phyloP scores from a whole-genome alignment of 768 basidiomycete species.

The Lactarius hengduanensis region DNA sequence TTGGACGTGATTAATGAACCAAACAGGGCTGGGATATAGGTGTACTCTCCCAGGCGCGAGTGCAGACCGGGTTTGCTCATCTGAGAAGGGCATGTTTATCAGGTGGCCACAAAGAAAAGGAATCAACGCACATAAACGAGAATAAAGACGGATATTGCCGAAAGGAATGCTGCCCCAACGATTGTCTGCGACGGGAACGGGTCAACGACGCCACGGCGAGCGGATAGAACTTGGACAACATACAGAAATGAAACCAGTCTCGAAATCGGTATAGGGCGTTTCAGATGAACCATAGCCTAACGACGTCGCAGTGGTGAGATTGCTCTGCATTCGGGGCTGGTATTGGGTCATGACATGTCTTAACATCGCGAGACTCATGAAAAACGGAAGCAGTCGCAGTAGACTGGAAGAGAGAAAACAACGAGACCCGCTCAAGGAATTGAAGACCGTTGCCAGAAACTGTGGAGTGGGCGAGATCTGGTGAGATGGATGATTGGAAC shows the following conservation, averaged over 20 bases:
- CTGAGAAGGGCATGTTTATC: slow-evolving; percentile 22
- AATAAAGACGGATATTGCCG: slow-evolving; percentile 32
- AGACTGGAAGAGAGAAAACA: too few species aligned
- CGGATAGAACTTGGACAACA: not conserved
- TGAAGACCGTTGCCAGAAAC: not conserved
- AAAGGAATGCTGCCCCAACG: slow-evolving; percentile 33
- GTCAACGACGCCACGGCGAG: not conserved
- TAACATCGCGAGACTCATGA: not conserved
- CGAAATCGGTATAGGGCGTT: not conserved
- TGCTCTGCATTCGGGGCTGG: not conserved
- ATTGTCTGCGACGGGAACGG: slow-evolving; percentile 27
- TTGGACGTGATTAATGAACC: slow-evolving; percentile 37
- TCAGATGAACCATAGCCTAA: not conserved
- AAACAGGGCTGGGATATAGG: slow-evolving; percentile 35
- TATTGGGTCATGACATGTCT: not conserved
- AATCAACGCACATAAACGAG: slow-evolving; percentile 28
- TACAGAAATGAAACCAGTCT: slow-evolving; percentile 21
- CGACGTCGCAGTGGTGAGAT: not conserved
- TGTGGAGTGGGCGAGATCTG: not conserved
- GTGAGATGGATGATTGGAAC: not conserved
- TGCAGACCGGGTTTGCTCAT: slow-evolving; percentile 25
- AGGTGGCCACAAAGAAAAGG: not conserved
- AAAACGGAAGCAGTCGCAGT: slow-evolving; percentile 5
- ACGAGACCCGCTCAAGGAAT: not conserved
- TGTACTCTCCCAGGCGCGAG: slow-evolving; percentile 28